Evolutionary conservation across 768 basidiomycete genomes (phyloP).

Genomic region (Rhodotorula paludigena): DNA sequence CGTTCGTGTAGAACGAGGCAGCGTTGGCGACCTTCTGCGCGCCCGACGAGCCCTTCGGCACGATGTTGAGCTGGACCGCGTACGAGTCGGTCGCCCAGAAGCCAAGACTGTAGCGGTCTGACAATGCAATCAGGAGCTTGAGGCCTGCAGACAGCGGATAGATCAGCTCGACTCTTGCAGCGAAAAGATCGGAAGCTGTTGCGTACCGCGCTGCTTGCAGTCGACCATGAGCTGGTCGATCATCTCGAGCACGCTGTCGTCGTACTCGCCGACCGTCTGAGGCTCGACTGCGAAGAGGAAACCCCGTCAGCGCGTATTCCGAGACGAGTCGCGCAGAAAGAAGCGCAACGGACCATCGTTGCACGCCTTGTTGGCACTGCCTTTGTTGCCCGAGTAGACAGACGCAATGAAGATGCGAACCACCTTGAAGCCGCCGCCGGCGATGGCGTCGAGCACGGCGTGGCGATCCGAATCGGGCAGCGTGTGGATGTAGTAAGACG

Average conservation of each 20-base stretch:
- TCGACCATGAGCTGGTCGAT: slow-evolving; percentile 45
- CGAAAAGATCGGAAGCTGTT: background rate
- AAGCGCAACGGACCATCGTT: slow-evolving; percentile 25
- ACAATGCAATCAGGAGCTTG: slow-evolving; percentile 44
- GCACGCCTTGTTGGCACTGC: slow-evolving; percentile 28
- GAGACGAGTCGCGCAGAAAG: background rate
- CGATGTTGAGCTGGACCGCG: slow-evolving; percentile 40
- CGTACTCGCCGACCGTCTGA: slow-evolving; percentile 40
- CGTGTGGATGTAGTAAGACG: slow-evolving; percentile 42
- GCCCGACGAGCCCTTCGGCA: slow-evolving; percentile 25
- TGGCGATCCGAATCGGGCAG: slow-evolving; percentile 28
- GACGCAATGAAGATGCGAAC: slow-evolving; percentile 41
- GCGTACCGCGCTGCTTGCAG: slow-evolving; percentile 26
- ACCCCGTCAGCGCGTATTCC: background rate
- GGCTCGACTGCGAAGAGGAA: slow-evolving; percentile 33
- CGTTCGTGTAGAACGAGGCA: slow-evolving; percentile 38
- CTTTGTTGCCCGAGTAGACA: slow-evolving; percentile 39
- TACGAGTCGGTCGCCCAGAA: slow-evolving; percentile 45
- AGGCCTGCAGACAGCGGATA: slow-evolving; percentile 18
- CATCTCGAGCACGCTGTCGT: slow-evolving; percentile 43
- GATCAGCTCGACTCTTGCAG: background rate
- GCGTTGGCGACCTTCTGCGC: slow-evolving; percentile 40
- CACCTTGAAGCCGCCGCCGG: slow-evolving; percentile 40
- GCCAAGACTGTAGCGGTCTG: slow-evolving; percentile 44
- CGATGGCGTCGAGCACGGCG: slow-evolving; percentile 42